A percentile compares a stretch with the other conserved stretches of the same genome.
phyloP scores from a whole-genome alignment of 495 filamentous ascomycete genomes.

The Filosporella fistucella region DNA sequence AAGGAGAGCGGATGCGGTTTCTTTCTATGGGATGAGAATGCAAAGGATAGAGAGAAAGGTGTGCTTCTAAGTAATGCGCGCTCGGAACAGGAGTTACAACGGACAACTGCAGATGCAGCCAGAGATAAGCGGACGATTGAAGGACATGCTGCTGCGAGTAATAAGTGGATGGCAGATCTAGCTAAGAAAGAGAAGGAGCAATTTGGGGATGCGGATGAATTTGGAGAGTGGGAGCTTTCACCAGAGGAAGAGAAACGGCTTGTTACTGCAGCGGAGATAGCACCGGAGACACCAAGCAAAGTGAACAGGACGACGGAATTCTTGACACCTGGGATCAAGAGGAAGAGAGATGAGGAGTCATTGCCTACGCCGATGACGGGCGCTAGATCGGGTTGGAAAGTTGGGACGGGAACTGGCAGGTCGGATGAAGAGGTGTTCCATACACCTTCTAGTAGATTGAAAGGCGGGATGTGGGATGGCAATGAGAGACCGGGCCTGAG shows the following conservation, averaged over 20 bases:
- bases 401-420: not conserved
- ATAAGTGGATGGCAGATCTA: slow-evolving; percentile 8
- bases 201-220: slow-evolving; percentile 21
- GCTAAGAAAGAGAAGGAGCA: slow-evolving; percentile 13
- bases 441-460: slow-evolving; percentile 18
- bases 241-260: slow-evolving; percentile 15
- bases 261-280: slow-evolving; percentile 10
- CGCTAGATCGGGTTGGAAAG: not conserved
- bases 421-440: slow-evolving; percentile 24
- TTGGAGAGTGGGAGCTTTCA: slow-evolving; percentile 13
- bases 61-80: slow-evolving; percentile 43
- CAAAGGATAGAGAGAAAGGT: slow-evolving; percentile 47
- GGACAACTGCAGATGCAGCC: slow-evolving; percentile 8
- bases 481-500: slow-evolving; percentile 20
- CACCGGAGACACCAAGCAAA: slow-evolving; percentile 41
- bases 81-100: slow-evolving; percentile 3
- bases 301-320: slow-evolving; percentile 31
- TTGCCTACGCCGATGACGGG: slow-evolving; percentile 21
- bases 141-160: slow-evolving; percentile 8
- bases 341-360: slow-evolving; percentile 38
- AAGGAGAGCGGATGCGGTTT: slow-evolving; percentile 52
- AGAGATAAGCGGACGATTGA: slow-evolving; percentile 9
- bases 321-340: slow-evolving; percentile 46
- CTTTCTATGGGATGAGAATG: slow-evolving; percentile 68
- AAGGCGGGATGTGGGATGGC: slow-evolving; percentile 21